Percentiles rank a stretch among this genome's conserved stretches.
Conservation (phyloP, 129 eudicot species). For the Centella asiatica region DNA sequence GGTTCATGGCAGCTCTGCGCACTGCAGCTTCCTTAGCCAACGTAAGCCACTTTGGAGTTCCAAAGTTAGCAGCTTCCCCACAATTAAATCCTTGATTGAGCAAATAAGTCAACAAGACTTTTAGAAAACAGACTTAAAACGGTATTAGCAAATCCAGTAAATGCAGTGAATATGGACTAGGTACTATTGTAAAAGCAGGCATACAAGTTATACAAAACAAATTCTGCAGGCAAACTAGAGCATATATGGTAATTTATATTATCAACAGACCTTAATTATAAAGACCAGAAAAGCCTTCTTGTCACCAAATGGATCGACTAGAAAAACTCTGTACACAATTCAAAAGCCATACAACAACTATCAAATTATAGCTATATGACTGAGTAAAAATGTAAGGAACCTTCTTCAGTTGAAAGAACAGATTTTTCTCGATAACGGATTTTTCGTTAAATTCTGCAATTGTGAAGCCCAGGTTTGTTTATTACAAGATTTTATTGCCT, state of each 20-base stretch:
- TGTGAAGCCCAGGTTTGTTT: no score
- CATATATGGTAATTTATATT: neutral
- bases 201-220: no score
- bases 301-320: no score
- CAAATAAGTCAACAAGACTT: slow-evolving; percentile 2
- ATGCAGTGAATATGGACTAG: neutral
- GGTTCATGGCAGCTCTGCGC: slow-evolving; percentile 94
- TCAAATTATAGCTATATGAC: neutral
- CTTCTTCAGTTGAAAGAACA: neutral
- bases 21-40: slow-evolving; percentile 98
- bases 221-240: neutral
- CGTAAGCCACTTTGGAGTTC: slow-evolving; percentile 84
- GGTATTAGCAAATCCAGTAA: neutral
- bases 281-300: neutral
- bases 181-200: neutral
- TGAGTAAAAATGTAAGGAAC: neutral
- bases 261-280: neutral
- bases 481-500: no score
- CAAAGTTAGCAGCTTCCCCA: slow-evolving; percentile 99
- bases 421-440: no score
- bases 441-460: no score
- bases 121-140: neutral
- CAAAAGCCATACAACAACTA: neutral
- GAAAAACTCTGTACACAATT: no score
- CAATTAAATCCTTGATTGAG: slow-evolving; percentile 70